A percentile compares a stretch with the other conserved stretches of the same genome.
These are phyloP conservation scores for Nannizziopsis arthrosporioides DNA, from an alignment of 2,329 filamentous ascomycete genomes.

Conservation along the genomic window DNA sequence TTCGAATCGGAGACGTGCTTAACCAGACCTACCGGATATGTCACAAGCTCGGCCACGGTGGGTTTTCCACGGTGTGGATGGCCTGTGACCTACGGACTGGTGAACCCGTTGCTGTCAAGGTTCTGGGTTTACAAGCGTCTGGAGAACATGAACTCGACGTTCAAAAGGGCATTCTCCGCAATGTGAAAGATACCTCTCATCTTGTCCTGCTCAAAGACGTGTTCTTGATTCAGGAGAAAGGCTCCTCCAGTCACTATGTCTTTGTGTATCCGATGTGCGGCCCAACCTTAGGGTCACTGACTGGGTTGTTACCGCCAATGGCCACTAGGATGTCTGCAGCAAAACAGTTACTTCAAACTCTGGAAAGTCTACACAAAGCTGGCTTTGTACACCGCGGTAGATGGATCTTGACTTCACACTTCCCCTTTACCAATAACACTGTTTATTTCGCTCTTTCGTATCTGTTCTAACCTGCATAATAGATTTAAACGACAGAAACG, in stretches of 20 bases:
- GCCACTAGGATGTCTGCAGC: constrained; percentile 11
- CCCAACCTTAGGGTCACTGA: not conserved
- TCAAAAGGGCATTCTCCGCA: constrained; percentile 10
- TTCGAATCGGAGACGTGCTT: constrained; percentile 13
- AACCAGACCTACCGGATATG: constrained; percentile 13
- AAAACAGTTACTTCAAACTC: constrained; percentile 10
- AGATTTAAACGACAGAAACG: constrained; percentile 11
- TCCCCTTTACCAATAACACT: not conserved
- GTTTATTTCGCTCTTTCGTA: not conserved
- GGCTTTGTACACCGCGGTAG: constrained; percentile 12
- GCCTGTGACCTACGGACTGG: constrained; percentile 12
- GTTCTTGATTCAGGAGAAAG: constrained; percentile 7
- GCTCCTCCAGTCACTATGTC: not conserved
- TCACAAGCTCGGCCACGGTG: constrained; percentile 14
- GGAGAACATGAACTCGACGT: constrained; percentile 11
- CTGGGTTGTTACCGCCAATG: constrained; percentile 3
- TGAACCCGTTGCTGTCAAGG: constrained; percentile 13
- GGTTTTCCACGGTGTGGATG: constrained; percentile 15
- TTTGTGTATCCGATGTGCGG: constrained; percentile 6
- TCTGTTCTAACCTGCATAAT: not conserved
- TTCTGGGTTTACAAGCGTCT: constrained; percentile 3
- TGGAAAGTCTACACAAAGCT: constrained; percentile 9
- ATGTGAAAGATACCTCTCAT: constrained; percentile 13
- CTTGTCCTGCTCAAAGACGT: constrained; percentile 10
- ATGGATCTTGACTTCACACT: not conserved